Evolutionary conservation across 2,329 filamentous ascomycete species (phyloP), one percentile per base, ranked within the genome.

Genomic region (Moelleriella libera): DNA sequence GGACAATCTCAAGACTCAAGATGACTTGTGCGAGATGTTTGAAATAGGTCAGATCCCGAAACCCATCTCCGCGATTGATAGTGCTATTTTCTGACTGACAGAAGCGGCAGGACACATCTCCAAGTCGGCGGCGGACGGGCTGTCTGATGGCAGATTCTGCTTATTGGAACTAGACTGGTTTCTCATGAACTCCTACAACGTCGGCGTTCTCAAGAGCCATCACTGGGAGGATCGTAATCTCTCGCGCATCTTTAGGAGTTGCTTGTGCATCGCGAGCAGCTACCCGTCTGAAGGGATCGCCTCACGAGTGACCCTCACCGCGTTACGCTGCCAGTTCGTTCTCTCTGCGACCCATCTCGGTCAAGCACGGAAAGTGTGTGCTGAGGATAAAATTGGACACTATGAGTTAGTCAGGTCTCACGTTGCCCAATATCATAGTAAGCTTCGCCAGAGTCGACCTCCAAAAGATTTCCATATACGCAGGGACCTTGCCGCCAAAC

Each of bases 121-220:
- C 5, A 11, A 5, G n/a, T 8, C 34, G 8, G 34, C 34, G 12
- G 34, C 34, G 12, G 34, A 37, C 34, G 8, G 12, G 34, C 34
- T 12, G 34, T 12, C 8, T 8, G 9, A 4, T 11, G n/a, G 40
- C 9, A 14, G 7, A 11, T 88, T 88, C 57, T 76, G 73, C 1
- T 49, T 72, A 0, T 60, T 70, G 3, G 88, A 95, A 55, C 68
- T 94, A 4, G 75, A 89, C 54, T 94, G 88, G 88, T 89, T 94
- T 59, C 83, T 82, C 39, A 82, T 82, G 52, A 90, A 85, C 52
- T 75, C 83, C 1, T 94, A 94, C 67, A 94, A 92, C 53, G 61
- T 88, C 6, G 82, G 80, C 0, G 63, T 90, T 5, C 78, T 80
- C 50, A 70, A 82, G 53, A 69, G 71, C 2, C 67, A 74, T 3